Evolutionary conservation across 192 early-diverging fungal genomes (phyloP).

Genomic region (Coemansia sp.): DNA sequence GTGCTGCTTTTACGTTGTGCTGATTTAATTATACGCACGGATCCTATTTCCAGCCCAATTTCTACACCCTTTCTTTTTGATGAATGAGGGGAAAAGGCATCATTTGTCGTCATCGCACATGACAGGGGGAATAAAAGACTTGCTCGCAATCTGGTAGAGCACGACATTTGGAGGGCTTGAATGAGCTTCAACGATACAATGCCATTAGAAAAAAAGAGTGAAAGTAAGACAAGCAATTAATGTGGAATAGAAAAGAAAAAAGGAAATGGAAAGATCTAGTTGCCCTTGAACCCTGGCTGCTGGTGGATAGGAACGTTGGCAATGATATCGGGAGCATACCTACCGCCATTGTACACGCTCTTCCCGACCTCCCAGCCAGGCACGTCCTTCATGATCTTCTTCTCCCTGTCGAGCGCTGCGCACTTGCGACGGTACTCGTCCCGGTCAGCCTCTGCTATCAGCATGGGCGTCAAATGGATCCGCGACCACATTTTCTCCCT

Average conservation of each 20-base stretch:
- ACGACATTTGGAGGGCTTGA: no score
- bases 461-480: slow-evolving; percentile 85
- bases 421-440: slow-evolving; percentile 81
- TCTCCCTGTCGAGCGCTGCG: slow-evolving; percentile 71
- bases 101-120: no score
- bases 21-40: no score
- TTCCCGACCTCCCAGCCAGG: slow-evolving; percentile 75
- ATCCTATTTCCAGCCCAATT: no score
- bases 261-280: neutral
- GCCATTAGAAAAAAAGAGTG: no score
- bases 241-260: slow-evolving; percentile 3
- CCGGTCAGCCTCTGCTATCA: slow-evolving; percentile 92
- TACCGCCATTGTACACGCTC: slow-evolving; percentile 87
- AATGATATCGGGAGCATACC: slow-evolving; percentile 62
- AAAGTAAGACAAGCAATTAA: no score
- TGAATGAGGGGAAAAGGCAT: no score
- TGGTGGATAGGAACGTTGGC: slow-evolving; percentile 52
- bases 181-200: no score
- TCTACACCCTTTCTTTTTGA: no score
- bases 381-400: slow-evolving; percentile 84
- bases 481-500: slow-evolving; percentile 93
- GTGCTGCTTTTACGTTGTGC: neutral
- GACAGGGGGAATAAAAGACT: no score
- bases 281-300: slow-evolving; percentile 36
- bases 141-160: no score